These are phyloP conservation scores for Elaphomyces granulatus DNA, from an alignment of 495 filamentous ascomycete species.

Conservation along the genomic window DNA sequence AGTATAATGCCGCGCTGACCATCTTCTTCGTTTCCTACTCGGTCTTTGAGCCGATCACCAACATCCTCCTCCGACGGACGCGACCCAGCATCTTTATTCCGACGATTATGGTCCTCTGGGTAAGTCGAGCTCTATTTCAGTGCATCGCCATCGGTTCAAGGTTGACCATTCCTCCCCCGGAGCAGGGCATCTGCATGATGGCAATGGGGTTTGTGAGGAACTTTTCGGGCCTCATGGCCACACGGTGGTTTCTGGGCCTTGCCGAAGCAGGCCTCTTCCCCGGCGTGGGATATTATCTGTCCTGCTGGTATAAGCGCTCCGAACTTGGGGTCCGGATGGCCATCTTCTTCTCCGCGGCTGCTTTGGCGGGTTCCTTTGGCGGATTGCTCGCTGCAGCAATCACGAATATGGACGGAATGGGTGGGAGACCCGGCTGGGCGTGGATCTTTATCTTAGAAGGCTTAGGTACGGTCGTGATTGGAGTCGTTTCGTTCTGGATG, in stretches of 20 bases:
- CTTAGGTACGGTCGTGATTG: constrained; percentile 52
- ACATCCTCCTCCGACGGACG: constrained; percentile 67
- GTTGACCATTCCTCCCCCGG: background rate
- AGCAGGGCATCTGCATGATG: constrained; percentile 67
- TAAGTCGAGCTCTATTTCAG: too few relatives aligned
- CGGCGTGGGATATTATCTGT: constrained; percentile 78
- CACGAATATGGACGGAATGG: constrained; percentile 57
- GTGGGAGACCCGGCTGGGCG: constrained; percentile 52
- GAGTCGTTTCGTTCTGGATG: constrained; percentile 63
- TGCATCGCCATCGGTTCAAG: background rate
- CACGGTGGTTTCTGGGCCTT: constrained; percentile 75
- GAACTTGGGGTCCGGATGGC: constrained; percentile 69
- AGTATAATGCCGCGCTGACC: constrained; percentile 67
- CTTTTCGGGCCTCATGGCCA: constrained; percentile 65
- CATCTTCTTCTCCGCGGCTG: constrained; percentile 84
- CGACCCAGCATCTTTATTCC: constrained; percentile 59
- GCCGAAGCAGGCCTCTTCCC: constrained; percentile 77
- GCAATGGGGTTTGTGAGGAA: constrained; percentile 72
- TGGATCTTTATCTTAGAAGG: constrained; percentile 54
- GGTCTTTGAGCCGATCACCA: constrained; percentile 74
- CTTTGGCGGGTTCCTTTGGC: constrained; percentile 74
- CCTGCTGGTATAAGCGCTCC: constrained; percentile 71
- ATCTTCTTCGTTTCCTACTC: constrained; percentile 93
- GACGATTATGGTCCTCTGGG: constrained; percentile 43
- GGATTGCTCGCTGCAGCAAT: constrained; percentile 71